A percentile compares a stretch with the other conserved stretches of the same genome.
Conservation (phyloP, 164 flowering plant species). For the Annona squamosa region DNA sequence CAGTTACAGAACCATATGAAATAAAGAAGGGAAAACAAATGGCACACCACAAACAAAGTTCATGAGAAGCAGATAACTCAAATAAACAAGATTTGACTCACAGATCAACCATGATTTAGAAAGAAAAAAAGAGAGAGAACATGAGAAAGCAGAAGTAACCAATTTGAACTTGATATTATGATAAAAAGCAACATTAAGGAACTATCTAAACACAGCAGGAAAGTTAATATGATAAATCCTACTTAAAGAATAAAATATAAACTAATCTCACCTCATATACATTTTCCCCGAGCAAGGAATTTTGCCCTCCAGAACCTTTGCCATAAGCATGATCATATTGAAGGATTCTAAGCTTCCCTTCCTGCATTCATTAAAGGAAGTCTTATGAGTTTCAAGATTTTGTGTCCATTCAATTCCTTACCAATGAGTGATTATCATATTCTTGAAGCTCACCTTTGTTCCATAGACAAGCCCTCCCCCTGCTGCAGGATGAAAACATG, state of each 20-base stretch:
- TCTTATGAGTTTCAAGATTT: not conserved
- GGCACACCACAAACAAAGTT: not conserved
- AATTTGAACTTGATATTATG: not conserved
- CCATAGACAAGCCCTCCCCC: conserved; percentile 98
- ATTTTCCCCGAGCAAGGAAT: conserved; percentile 40
- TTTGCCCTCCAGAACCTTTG: conserved; percentile 24
- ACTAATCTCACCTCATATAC: conserved; percentile 50
- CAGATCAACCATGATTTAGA: not conserved
- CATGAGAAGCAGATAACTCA: not conserved
- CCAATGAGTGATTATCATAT: not conserved
- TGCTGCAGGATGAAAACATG: conserved; percentile 92
- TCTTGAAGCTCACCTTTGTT: conserved; percentile 57
- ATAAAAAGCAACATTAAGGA: not conserved
- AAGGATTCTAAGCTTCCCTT: conserved; percentile 88
- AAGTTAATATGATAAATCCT: too few species aligned
- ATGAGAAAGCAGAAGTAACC: not conserved
- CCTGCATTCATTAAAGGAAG: conserved; percentile 44
- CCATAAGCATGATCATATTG: conserved; percentile 54
- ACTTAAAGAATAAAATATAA: not conserved
- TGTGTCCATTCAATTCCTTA: not conserved
- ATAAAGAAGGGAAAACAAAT: too few species aligned
- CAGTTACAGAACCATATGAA: too few species aligned
- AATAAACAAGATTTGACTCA: not conserved
- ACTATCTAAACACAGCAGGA: too few species aligned
- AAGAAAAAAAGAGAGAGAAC: not conserved